Evolutionary conservation across 176 grass and related monocot genomes (phyloP), one percentile per base, ranked within the genome.

Genomic region (Aegilops tauschii): DNA sequence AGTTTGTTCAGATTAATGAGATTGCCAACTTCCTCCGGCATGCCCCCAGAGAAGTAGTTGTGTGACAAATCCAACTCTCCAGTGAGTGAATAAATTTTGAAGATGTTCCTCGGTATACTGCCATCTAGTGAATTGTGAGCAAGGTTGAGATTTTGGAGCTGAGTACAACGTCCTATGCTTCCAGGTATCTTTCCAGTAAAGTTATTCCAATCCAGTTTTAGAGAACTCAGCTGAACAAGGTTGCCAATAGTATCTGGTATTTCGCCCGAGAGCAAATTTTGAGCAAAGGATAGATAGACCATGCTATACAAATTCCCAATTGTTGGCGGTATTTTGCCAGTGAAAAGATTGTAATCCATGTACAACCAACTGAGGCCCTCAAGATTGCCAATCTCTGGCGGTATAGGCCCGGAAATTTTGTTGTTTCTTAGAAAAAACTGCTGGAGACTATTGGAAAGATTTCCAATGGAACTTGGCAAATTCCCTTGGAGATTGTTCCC

Each of bases 161-260:
- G 75, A 29, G 68, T 79, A 69, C 82, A 91, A 0, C 14, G 63
- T 4, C 67, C 92, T 5, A 94, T 56, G 12, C 70, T 79, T 17
- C 13, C 35, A 56, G 90, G 90, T 56, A 94, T 89, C 1, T 12
- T 88, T 25, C 95, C 92, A 50, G 66, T 56, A 6, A 97, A 86
- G 35, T 84, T 65, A 54, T 97, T 97, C 2, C 1, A 2, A 18
- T 86, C 32, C 8, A 97, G 9, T 54, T 66, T 65, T 12, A 94
- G 28, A 32, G 45, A 40, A 45, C 21, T 93, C 20, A 93, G 45
- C 39, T 87, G 68, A 59, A 59, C 76, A 61, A 97, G 78, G 3
- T 88, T 89, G 2, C 89, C 89, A 16, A 94, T 25, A 0, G 23
- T 47, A 17, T 67, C 21, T 4, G 88, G 95, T 1, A 97, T 93